Evolutionary conservation across 345 rosid genomes (phyloP).

Genomic region (Noccaea bulbosa): DNA sequence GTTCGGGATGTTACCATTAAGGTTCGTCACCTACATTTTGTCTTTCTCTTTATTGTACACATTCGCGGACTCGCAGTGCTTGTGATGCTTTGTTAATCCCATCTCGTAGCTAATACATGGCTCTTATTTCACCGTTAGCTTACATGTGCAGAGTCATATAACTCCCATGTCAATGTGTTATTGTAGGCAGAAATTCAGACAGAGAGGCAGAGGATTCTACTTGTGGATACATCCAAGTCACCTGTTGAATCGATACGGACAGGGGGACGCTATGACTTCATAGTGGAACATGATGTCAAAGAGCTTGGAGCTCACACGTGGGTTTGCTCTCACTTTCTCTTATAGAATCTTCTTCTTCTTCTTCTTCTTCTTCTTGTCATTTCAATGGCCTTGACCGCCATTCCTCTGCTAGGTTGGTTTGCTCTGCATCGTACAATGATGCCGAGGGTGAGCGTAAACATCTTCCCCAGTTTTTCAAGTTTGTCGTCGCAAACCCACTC

Average conservation of each 20-base stretch:
- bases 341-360: not conserved
- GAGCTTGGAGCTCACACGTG: conserved; percentile 99
- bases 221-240: conserved; percentile 80
- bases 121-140: too few relatives aligned
- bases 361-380: not conserved
- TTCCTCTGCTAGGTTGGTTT: conserved; percentile 67
- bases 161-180: conserved; percentile 4
- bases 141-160: not conserved
- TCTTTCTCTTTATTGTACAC: not conserved
- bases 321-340: conserved; percentile 6
- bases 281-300: conserved; percentile 96
- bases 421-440: conserved; percentile 86
- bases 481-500: conserved; percentile 86
- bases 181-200: conserved; percentile 96
- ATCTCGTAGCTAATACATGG: too few relatives aligned
- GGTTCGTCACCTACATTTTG: conserved; percentile 45
- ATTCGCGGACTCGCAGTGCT: too few relatives aligned
- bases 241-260: conserved; percentile 89
- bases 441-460: conserved; percentile 89
- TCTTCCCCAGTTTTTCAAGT: conserved; percentile 97
- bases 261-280: conserved; percentile 91
- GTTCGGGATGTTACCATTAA: conserved; percentile 82
- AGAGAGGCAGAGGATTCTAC: conserved; percentile 86
- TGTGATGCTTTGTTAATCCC: too few relatives aligned
- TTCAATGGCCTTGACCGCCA: not conserved